Evolutionary conservation across 2,329 filamentous ascomycete species (phyloP).

Genomic region (Sporothrix sp.): DNA sequence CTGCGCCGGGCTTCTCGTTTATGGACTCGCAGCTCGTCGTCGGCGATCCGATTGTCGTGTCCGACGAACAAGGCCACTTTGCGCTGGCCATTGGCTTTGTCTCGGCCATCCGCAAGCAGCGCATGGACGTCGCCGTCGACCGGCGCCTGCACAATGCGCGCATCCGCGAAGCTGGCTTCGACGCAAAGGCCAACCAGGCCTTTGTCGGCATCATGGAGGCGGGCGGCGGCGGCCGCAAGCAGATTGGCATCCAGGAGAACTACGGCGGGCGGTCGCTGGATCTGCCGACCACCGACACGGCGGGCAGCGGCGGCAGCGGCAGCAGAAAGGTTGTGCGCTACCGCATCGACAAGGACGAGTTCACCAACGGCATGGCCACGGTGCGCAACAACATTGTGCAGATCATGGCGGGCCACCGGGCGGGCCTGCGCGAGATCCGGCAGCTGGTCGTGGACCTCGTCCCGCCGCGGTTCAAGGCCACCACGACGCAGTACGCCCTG

Average conservation of each 20-base stretch:
- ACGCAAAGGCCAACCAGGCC: conserved; percentile 66
- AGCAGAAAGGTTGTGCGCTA: conserved; percentile 52
- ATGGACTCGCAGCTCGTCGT: conserved; percentile 77
- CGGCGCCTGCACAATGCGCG: conserved; percentile 79
- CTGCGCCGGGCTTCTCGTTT: conserved; percentile 61
- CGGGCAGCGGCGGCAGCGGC: no score
- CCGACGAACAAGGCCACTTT: conserved; percentile 90
- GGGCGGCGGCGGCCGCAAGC: not conserved
- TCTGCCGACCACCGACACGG: no score
- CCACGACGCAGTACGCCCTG: conserved; percentile 53
- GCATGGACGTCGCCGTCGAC: conserved; percentile 84
- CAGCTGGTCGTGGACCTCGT: conserved; percentile 70
- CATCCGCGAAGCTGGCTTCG: conserved; percentile 63
- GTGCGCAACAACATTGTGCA: conserved; percentile 90
- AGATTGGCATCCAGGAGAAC: not conserved
- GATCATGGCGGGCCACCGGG: conserved; percentile 73
- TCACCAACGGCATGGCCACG: conserved; percentile 93
- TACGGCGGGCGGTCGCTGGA: not conserved
- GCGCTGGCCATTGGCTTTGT: conserved; percentile 89
- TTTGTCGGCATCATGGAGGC: conserved; percentile 88
- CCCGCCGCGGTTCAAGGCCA: conserved; percentile 61
- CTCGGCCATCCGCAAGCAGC: conserved; percentile 60
- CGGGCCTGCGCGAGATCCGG: conserved; percentile 62
- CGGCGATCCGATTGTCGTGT: conserved; percentile 92
- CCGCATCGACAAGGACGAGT: conserved; percentile 93